Evolutionary conservation across 2,329 filamentous ascomycete genomes (phyloP).

Genomic region (Hysterium pulicare): DNA sequence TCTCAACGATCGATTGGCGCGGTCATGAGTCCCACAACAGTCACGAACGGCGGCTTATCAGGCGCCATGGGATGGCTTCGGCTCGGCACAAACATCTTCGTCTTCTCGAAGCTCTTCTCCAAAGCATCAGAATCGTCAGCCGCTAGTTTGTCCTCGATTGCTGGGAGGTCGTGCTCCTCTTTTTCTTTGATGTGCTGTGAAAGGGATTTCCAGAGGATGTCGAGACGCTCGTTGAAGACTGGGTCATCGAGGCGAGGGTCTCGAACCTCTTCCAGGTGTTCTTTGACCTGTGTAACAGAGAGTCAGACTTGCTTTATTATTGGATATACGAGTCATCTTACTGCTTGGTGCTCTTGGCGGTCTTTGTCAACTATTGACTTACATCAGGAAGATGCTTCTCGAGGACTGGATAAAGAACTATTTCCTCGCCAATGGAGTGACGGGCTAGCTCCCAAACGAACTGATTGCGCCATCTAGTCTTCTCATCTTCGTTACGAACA

Average conservation of each 20-base stretch:
- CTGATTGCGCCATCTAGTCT: conserved; percentile 48
- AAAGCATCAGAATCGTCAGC: conserved; percentile 23
- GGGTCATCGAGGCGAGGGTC: conserved; percentile 20
- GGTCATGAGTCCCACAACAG: conserved; percentile 50
- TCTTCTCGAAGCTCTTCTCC: conserved; percentile 26
- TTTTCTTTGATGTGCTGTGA: conserved; percentile 31
- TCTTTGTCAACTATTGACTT: conserved; percentile 31
- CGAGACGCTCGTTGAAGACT: conserved; percentile 22
- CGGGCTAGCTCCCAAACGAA: conserved; percentile 54
- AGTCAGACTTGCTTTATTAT: no score
- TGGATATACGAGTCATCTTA: no score
- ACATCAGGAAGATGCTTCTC: conserved; percentile 34
- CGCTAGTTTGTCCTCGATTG: conserved; percentile 21
- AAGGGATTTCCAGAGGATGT: conserved; percentile 20
- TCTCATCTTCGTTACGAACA: conserved; percentile 41
- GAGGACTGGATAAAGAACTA: conserved; percentile 39
- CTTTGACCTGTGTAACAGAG: conserved; percentile 30
- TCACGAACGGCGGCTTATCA: conserved; percentile 56
- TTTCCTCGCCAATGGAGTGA: conserved; percentile 51
- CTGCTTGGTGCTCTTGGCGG: conserved; percentile 31
- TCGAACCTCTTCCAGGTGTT: conserved; percentile 29
- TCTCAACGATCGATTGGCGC: conserved; percentile 57
- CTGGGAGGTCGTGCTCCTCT: conserved; percentile 26
- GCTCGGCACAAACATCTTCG: conserved; percentile 30
- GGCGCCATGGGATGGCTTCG: conserved; percentile 35